These are phyloP conservation scores for Cordyceps tenuipes DNA, from an alignment of 2,329 filamentous ascomycete genomes.

Conservation along the genomic window DNA sequence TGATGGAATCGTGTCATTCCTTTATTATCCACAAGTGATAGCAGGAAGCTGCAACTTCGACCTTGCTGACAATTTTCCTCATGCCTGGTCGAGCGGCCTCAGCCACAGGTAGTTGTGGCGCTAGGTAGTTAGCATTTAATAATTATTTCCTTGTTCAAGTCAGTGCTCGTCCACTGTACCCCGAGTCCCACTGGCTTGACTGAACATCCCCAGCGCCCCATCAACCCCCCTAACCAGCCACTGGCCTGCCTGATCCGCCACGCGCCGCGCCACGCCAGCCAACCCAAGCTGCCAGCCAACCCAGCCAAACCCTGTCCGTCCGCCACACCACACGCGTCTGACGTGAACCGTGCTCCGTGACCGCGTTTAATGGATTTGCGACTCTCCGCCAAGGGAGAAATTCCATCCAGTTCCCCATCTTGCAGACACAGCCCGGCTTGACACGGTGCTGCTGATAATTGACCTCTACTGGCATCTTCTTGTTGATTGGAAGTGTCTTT, in stretches of 20 bases:
- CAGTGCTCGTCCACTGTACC: too few relatives aligned
- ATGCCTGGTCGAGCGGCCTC: too few relatives aligned
- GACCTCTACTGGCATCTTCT: background rate
- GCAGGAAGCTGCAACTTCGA: too few relatives aligned
- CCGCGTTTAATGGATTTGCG: slow-evolving; percentile 15
- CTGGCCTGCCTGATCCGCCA: background rate
- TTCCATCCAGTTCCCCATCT: slow-evolving; percentile 4
- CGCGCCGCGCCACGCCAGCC: background rate
- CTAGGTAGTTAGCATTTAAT: too few relatives aligned
- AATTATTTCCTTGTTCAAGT: too few relatives aligned
- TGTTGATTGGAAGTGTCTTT: background rate
- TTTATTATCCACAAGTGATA: too few relatives aligned
- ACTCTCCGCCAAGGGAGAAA: slow-evolving; percentile 2
- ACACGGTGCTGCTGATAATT: background rate
- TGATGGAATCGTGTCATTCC: too few relatives aligned
- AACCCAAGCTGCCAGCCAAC: background rate
- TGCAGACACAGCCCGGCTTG: background rate
- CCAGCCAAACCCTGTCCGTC: background rate
- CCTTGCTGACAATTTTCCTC: too few relatives aligned
- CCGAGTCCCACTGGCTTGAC: background rate
- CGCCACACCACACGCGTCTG: slow-evolving; percentile 13
- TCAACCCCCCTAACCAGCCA: background rate
- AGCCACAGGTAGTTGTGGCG: too few relatives aligned
- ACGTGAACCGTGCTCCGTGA: slow-evolving; percentile 14
- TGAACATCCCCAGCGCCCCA: too few relatives aligned